These are phyloP conservation scores for Aspergillus carlsbadensis DNA, from an alignment of 495 filamentous ascomycete species.

Conservation along the genomic window DNA sequence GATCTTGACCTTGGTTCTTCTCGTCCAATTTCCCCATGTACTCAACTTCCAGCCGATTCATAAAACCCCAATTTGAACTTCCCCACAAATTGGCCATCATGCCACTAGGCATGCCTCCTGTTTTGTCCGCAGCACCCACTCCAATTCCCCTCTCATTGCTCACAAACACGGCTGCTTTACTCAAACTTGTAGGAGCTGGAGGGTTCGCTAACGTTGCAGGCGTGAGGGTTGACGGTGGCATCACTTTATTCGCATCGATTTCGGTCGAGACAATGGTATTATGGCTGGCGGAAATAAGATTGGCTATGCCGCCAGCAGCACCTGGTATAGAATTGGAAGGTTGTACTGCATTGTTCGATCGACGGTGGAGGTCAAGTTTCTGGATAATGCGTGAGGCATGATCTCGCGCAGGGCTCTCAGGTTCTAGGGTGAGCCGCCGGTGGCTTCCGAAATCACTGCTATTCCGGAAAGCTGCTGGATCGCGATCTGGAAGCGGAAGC, in stretches of 20 bases:
- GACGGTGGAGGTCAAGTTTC: constrained; percentile 87
- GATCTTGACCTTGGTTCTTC: constrained; percentile 34
- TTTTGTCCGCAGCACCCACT: constrained; percentile 56
- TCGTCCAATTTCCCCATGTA: constrained; percentile 45
- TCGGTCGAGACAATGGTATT: constrained; percentile 56
- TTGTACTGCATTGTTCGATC: constrained; percentile 55
- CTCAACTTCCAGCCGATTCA: constrained; percentile 64
- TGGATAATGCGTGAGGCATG: constrained; percentile 87
- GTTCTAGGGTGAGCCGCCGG: constrained; percentile 49
- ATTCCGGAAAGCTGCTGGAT: constrained; percentile 54
- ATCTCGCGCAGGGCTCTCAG: constrained; percentile 58
- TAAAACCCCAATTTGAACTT: constrained; percentile 76
- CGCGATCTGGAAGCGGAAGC: constrained; percentile 65
- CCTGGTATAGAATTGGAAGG: constrained; percentile 35
- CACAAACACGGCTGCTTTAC: constrained; percentile 79
- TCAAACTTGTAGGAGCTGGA: constrained; percentile 83
- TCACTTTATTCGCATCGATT: constrained; percentile 28
- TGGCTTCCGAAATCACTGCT: constrained; percentile 67
- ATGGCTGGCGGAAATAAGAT: constrained; percentile 83
- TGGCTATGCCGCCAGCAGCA: constrained; percentile 72
- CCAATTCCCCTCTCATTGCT: constrained; percentile 71
- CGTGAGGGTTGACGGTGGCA: constrained; percentile 65
- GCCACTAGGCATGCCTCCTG: constrained; percentile 73
- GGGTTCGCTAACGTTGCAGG: constrained; percentile 81
- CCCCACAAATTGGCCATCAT: constrained; percentile 94